Base-by-base conservation (phyloP, 345 rosid genomes). In the Fremontodendron californicum region DNA sequence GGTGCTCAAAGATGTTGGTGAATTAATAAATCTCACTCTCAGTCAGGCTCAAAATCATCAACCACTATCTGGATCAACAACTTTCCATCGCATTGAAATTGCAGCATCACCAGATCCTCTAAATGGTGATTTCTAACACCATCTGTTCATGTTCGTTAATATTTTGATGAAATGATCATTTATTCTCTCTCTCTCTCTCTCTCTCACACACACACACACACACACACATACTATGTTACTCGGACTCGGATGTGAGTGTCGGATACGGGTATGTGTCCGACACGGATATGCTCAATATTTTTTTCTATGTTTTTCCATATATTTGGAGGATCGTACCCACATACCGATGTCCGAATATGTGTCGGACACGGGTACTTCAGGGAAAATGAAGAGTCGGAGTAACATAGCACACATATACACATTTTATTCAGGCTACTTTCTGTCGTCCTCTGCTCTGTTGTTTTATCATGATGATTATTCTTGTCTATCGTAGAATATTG, bases 1-100 rank as follows among this genome's bases (percentile, higher is more conserved):
- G 99, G 92, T 93, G 74, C 98, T 93, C 58, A 92, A 92, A 85
- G 92, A 92, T 82, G 86, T 95, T 48, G 86, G 98, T 67, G 91
- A 95, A 76, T 83, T 95, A 75, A 85, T 95, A 87, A 90, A 84
- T 84, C 88, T 89, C 81, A 85, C 96, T 49, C 90, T 93, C 75
- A 88, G 83, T 85, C 94, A 89, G 78, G 87, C 90, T 81, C 96
- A 85, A 81, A 88, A 78, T 78, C 90, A 78, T 81, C 90, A 89
- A 82, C 91, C 88, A 78, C 82, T 95, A 74, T 89, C 93, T 57
- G 92, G 93, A 67, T 89, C 94, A 80, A 95, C 99, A 0, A 90
- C 87, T 76, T 95, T 95, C 82, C 86, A 84, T 82, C 96, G 93
- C 78, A 92, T 95, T 80, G 97, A 93, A 76, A 80, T 77, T 63